Evolutionary conservation across 768 basidiomycete genomes (phyloP).

Genomic region (Termitomyces heimii): DNA sequence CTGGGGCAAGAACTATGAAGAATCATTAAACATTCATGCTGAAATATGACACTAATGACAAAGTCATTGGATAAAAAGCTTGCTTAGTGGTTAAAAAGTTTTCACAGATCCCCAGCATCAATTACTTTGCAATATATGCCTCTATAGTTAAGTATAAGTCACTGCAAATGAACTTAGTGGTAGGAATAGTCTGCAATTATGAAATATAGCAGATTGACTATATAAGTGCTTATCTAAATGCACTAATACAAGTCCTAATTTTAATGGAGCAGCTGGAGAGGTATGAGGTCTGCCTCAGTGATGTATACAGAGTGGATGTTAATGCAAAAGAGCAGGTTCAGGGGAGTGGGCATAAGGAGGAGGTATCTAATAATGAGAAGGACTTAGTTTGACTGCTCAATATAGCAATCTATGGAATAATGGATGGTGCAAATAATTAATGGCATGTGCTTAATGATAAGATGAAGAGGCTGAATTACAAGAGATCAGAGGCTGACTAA

Average conservation of each 20-base stretch:
- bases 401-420: neutral
- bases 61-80: neutral
- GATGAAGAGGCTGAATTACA: neutral
- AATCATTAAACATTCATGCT: neutral
- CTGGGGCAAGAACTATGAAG: neutral
- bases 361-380: neutral
- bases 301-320: neutral
- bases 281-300: neutral
- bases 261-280: neutral
- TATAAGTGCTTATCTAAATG: neutral
- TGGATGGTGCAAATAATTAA: neutral
- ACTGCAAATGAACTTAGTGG: neutral
- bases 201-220: neutral
- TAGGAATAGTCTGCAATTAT: neutral
- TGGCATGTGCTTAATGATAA: neutral
- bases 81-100: neutral
- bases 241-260: neutral
- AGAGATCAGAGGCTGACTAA: constrained; percentile 10
- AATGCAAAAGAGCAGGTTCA: neutral
- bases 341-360: neutral
- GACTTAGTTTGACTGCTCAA: neutral
- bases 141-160: neutral
- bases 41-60: neutral
- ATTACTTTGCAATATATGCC: neutral
- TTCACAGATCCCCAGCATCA: neutral